A percentile compares a stretch with the other conserved stretches of the same genome.
Evolutionary conservation across 331 rosid species (phyloP).

Genomic region (Spiraea crenata): DNA sequence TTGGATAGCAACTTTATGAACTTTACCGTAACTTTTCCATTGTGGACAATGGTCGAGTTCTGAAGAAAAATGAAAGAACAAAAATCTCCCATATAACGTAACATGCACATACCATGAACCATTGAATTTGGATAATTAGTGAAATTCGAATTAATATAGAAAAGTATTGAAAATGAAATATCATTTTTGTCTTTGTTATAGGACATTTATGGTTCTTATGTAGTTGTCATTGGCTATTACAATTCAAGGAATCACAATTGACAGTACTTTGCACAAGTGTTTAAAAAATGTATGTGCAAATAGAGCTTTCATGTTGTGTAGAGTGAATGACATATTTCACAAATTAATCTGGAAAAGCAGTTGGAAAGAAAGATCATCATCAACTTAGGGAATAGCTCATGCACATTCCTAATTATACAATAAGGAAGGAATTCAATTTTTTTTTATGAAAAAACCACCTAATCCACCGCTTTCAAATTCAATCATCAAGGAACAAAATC

Average conservation of each 20-base stretch:
- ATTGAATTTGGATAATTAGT: too few relatives aligned
- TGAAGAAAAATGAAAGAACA: too few relatives aligned
- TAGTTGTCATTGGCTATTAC: neutral
- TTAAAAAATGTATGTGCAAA: neutral
- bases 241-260: neutral
- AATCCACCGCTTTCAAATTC: slow-evolving; percentile 8
- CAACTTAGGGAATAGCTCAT: slow-evolving; percentile 3
- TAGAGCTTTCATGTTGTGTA: neutral
- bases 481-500: slow-evolving; percentile 9
- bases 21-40: neutral
- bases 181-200: too few relatives aligned
- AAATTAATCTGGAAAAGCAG: neutral
- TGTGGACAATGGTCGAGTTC: too few relatives aligned
- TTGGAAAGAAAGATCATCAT: slow-evolving; percentile 5
- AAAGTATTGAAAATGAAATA: too few relatives aligned
- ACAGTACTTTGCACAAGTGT: neutral
- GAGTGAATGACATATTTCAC: neutral
- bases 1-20: neutral
- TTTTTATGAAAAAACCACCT: neutral
- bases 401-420: neutral
- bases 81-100: too few relatives aligned
- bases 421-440: neutral
- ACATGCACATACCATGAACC: too few relatives aligned
- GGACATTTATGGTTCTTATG: too few relatives aligned
- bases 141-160: too few relatives aligned